Conservation (phyloP, 495 filamentous ascomycete species). For the Letharia columbiana region DNA sequence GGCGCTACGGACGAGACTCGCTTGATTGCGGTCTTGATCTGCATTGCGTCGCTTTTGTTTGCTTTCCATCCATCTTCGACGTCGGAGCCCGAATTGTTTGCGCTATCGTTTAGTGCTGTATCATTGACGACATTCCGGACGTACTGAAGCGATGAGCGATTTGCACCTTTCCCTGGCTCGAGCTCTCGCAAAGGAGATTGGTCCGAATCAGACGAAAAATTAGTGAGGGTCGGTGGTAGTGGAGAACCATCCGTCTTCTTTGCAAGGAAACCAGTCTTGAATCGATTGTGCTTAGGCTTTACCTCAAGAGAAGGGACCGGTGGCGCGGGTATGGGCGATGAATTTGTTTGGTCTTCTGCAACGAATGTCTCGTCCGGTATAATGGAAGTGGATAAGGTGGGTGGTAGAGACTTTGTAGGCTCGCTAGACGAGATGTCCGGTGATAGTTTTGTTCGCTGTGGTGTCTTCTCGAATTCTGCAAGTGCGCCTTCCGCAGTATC, state of each 20-base stretch:
- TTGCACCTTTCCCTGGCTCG: constrained; percentile 49
- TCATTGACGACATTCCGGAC: constrained; percentile 42
- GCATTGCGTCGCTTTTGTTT: constrained; percentile 48
- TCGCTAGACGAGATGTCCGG: constrained; percentile 48
- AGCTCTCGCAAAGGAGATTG: constrained; percentile 60
- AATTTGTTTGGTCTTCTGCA: constrained; percentile 29
- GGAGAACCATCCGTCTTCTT: constrained; percentile 64
- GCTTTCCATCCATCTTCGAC: constrained; percentile 31
- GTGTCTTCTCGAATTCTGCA: constrained; percentile 84
- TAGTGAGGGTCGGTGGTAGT: constrained; percentile 51
- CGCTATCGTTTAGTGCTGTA: constrained; percentile 41
- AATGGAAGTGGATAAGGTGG: constrained; percentile 8
- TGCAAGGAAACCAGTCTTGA: constrained; percentile 83
- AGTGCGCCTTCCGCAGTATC: constrained; percentile 77
- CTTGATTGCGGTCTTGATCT: constrained; percentile 56
- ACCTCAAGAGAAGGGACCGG: constrained; percentile 43
- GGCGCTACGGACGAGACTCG: constrained; percentile 37
- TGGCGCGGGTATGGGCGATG: constrained; percentile 46
- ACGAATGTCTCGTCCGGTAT: constrained; percentile 10
- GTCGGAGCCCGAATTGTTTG: constrained; percentile 34
- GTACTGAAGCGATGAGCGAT: constrained; percentile 43
- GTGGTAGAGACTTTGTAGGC: constrained; percentile 30
- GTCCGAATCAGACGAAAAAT: constrained; percentile 52
- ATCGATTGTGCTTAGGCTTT: constrained; percentile 62
- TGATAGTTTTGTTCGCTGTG: constrained; percentile 48